Base-by-base conservation (phyloP, 768 basidiomycete genomes). In the Tulasnella sp. region DNA sequence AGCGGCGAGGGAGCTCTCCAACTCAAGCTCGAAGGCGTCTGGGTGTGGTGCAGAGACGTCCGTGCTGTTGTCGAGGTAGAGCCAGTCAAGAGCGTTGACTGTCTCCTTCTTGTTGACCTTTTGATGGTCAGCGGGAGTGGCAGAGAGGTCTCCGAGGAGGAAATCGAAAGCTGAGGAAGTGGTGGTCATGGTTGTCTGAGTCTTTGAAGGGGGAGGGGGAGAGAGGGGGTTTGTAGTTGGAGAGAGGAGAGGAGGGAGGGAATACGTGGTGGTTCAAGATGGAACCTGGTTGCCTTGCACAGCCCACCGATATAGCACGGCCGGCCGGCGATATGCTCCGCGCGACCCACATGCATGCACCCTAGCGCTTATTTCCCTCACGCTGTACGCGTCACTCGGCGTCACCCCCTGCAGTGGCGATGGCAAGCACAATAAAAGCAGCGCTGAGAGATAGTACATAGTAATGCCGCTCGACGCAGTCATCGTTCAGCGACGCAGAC, bases 21-120 rank as follows among this genome's bases (percentile, higher is more conserved):
- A 90, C 86, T 96, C 94, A 76, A 90, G 90, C 85, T 95, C 94
- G 87, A 96, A 95, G 82, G 91, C 89, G 88, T 95, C 94, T 81
- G 93, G 92, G 84, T 93, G 90, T 69, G 94, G 93, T 77, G 92
- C 93, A 83, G 91, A 88, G 86, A 93, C 89, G 87, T 94, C 93
- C 81, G 90, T 88, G 83, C 91, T 89, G 82, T 34, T 88, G 84
- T 91, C 90, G 87, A 92, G 92, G 85, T 91, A 92, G 87, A 90
- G 89, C 88, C 92, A 92, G 82, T 84, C 84, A 31, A 83, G 78
- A 40, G 79, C 44, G 79, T 78, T 64, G 40, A 40, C n/a, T 48
- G 76, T 44, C 72, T 80, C 79, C 20, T 46, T 60, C 58, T 78
- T 78, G 76, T 50, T 50, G 46, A 50, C 60, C 46, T 44, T 31